Base-by-base conservation (phyloP, 148 eudicot genomes). In the Salicornia ramosissima region DNA sequence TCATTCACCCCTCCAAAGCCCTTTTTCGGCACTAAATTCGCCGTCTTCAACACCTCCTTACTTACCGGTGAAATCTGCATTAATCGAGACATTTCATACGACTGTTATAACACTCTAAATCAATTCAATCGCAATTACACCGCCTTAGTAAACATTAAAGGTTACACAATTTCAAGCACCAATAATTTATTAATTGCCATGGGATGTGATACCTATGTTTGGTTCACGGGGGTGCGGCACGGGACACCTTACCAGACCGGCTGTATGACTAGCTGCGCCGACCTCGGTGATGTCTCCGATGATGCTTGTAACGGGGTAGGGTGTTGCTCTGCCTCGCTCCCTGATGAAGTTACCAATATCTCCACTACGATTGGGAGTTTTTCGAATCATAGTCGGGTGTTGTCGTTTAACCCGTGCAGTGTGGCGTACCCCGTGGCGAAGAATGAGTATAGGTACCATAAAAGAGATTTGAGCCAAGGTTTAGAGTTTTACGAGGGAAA, bases 281-380 rank as follows among this genome's bases (percentile, higher is more conserved):
- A 28, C 18, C 21, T 10, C 5, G 10, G 34, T 0, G 68, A 71
- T 10, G 68, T 71, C 1, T 13, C 3, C 0, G 55, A 71, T 26
- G 68, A 60, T 13, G 43, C 30, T 0, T 76, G 79, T 26, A 36
- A 68, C 5, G 75, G 79, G 39, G 19, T 59, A 9, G 75, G 79
- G 7, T 77, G 79, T 1, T 77, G 75, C 22, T 25, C 65, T 0
- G 55, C 62, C 12, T 28, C 59, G 1, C 28, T 76, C 14, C 75
- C 79, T 5, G 60, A 56, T 14, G 79, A 60, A 4, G 25, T 76
- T 4, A 64, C n/a, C 3, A 21, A 34, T 19, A 47, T 76, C 34
- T 7, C 14, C 0, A 25, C 40, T 6, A 10, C 2, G 7, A 65
- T 71, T 2, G 1, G 3, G 0, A 75, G 79, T 21, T 54, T 25